phyloP scores from a whole-genome alignment of 2,329 filamentous ascomycete species.

The Chaetomiaceae sp. region DNA sequence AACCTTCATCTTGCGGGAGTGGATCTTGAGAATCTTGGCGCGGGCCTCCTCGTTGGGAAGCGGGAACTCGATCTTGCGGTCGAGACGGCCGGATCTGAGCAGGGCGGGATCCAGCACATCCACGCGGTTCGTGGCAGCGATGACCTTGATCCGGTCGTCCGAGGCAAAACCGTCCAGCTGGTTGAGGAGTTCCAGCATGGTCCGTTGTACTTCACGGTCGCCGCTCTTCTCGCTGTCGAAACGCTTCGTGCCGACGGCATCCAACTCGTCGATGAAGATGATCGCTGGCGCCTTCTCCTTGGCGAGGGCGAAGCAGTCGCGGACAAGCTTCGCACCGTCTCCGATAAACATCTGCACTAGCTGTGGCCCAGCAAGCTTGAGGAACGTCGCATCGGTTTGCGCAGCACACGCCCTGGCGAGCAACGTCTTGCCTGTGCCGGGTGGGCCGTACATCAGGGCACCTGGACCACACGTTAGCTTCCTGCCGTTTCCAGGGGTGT shows the following conservation, averaged over 20 bases:
- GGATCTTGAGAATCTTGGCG: constrained; percentile 94
- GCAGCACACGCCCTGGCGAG: constrained; percentile 93
- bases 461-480: constrained; percentile 47
- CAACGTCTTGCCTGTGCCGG: constrained; percentile 85
- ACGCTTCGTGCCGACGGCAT: constrained; percentile 97
- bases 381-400: constrained; percentile 96
- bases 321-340: constrained; percentile 94
- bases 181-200: constrained; percentile 97
- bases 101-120: constrained; percentile 91
- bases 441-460: constrained; percentile 95
- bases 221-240: constrained; percentile 98
- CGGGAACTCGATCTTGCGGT: constrained; percentile 97
- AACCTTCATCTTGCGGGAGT: constrained; percentile 97
- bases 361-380: constrained; percentile 96
- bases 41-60: constrained; percentile 96
- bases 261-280: constrained; percentile 98
- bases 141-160: constrained; percentile 92
- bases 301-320: constrained; percentile 93
- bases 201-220: constrained; percentile 95
- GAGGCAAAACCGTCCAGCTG: constrained; percentile 97
- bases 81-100: constrained; percentile 84
- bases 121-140: constrained; percentile 90
- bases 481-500: background rate
- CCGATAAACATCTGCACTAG: constrained; percentile 99
- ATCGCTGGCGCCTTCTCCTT: constrained; percentile 99